Percentiles rank a stretch among this genome's conserved stretches.
phyloP scores from a whole-genome alignment of 768 basidiomycete genomes.

The Botryobasidium botryosum region DNA sequence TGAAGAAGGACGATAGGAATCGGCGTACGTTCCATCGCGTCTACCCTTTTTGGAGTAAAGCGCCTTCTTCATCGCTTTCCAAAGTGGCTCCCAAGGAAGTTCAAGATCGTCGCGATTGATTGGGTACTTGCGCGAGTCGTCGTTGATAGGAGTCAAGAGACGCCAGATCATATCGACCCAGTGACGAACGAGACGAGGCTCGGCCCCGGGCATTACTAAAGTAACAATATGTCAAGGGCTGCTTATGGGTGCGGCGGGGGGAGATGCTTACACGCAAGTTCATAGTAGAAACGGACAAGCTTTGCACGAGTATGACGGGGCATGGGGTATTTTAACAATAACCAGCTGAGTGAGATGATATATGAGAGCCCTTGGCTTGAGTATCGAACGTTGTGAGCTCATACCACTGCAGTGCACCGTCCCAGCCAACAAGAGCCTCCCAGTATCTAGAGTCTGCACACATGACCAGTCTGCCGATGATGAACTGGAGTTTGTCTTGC shows the following conservation, averaged over 20 bases:
- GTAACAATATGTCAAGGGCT: not conserved
- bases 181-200: constrained; percentile 47
- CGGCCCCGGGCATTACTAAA: constrained; percentile 47
- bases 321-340: constrained; percentile 68
- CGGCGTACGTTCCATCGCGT: constrained; percentile 26
- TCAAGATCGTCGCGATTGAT: constrained; percentile 49
- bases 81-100: constrained; percentile 61
- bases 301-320: constrained; percentile 48
- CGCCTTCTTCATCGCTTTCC: constrained; percentile 56
- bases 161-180: constrained; percentile 71
- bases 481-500: constrained; percentile 48
- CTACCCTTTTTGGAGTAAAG: constrained; percentile 17
- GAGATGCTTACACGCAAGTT: constrained; percentile 31
- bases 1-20: constrained; percentile 28
- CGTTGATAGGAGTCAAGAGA: constrained; percentile 47
- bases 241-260: not conserved
- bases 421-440: constrained; percentile 59
- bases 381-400: constrained; percentile 11
- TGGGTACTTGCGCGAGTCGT: constrained; percentile 44
- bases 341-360: constrained; percentile 39
- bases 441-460: constrained; percentile 65
- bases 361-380: not conserved
- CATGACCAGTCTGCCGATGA: constrained; percentile 48
- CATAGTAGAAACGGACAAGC: constrained; percentile 61
- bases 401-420: constrained; percentile 63